These are phyloP conservation scores for Fusarium torreyae DNA, from an alignment of 2,329 filamentous ascomycete genomes.

Conservation along the genomic window DNA sequence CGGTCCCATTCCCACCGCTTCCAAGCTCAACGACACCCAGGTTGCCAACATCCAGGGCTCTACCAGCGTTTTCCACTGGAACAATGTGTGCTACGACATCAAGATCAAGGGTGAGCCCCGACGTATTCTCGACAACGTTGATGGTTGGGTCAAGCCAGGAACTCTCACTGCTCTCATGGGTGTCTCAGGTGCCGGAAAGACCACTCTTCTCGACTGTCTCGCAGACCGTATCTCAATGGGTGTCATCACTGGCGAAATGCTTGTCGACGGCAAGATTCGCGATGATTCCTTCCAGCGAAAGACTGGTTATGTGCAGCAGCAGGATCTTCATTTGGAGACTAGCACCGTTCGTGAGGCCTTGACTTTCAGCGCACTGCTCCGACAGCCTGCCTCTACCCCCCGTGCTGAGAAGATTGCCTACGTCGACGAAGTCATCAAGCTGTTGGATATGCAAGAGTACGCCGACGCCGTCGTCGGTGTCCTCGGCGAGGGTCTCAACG, in stretches of 20 bases:
- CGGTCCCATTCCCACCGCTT: conserved; percentile 38
- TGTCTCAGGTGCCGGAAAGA: conserved; percentile 68
- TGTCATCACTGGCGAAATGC: conserved; percentile 78
- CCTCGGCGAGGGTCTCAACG: conserved; percentile 61
- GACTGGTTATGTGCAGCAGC: conserved; percentile 79
- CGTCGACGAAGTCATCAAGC: conserved; percentile 68
- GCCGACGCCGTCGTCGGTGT: conserved; percentile 68
- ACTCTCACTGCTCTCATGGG: conserved; percentile 81
- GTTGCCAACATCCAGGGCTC: conserved; percentile 46
- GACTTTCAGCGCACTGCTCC: conserved; percentile 60
- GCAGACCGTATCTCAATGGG: conserved; percentile 81
- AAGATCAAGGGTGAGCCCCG: conserved; percentile 76
- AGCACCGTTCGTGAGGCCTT: conserved; percentile 64
- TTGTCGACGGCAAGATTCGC: conserved; percentile 77
- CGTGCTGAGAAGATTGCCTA: conserved; percentile 66
- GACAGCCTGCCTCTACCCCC: conserved; percentile 61
- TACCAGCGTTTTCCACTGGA: conserved; percentile 75
- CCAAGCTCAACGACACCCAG: conserved; percentile 36
- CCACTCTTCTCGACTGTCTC: conserved; percentile 74
- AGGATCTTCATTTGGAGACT: conserved; percentile 66
- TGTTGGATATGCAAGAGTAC: conserved; percentile 70
- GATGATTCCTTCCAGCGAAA: conserved; percentile 79
- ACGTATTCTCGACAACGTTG: conserved; percentile 78
- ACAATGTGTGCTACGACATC: conserved; percentile 81
- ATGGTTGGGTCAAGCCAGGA: conserved; percentile 83